phyloP scores from a whole-genome alignment of 2,329 filamentous ascomycete genomes.

The Botrytis tulipae region DNA sequence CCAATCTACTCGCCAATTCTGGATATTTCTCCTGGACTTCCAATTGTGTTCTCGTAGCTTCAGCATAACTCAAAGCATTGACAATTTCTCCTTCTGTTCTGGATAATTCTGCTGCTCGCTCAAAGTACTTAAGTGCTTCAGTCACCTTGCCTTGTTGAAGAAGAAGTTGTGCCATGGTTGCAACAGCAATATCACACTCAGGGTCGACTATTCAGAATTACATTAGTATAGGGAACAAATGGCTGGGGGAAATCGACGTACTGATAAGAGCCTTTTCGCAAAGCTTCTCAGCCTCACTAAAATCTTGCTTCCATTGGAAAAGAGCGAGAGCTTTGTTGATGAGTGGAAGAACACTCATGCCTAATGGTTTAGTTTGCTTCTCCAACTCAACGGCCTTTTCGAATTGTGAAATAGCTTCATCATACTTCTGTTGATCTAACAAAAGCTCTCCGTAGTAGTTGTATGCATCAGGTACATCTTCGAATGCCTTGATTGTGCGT shows the following conservation, averaged over 20 bases:
- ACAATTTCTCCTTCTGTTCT: conserved; percentile 94
- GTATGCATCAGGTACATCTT: conserved; percentile 94
- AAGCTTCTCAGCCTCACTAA: conserved; percentile 87
- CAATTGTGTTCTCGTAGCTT: conserved; percentile 93
- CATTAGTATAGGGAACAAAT: conserved; percentile 18
- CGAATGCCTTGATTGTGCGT: conserved; percentile 97
- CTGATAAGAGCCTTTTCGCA: conserved; percentile 97
- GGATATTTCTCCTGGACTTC: conserved; percentile 88
- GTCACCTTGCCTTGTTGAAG: conserved; percentile 97
- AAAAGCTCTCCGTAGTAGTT: conserved; percentile 99
- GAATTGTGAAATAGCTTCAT: conserved; percentile 96
- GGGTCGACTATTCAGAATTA: conserved; percentile 70
- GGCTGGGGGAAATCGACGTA: conserved; percentile 47
- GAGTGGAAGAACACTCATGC: conserved; percentile 94
- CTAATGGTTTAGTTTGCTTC: conserved; percentile 87
- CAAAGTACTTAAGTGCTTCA: conserved; percentile 93
- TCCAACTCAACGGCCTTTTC: conserved; percentile 99
- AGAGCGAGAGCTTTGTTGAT: conserved; percentile 98
- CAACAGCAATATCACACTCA: conserved; percentile 97
- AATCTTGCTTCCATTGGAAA: conserved; percentile 99
- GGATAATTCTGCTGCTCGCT: conserved; percentile 90
- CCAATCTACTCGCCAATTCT: conserved; percentile 70
- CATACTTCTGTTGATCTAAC: conserved; percentile 92
- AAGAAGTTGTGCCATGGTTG: conserved; percentile 96
- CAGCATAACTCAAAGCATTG: conserved; percentile 93